Conservation (phyloP, 2,329 filamentous ascomycete species). For the Neofusicoccum laricinum region DNA sequence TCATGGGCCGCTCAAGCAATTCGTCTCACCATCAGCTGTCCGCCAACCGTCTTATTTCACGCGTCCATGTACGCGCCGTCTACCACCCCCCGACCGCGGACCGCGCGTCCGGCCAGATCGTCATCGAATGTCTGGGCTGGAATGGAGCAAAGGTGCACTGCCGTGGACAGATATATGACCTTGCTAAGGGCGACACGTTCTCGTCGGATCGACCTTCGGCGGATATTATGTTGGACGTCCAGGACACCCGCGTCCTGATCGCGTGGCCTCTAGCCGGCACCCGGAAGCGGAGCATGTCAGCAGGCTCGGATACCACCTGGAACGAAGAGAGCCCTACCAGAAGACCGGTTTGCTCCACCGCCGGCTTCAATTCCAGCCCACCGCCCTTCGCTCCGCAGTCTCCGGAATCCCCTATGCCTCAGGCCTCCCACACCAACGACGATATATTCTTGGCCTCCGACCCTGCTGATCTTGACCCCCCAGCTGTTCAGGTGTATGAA, state of each 20-base stretch:
- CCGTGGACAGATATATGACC: conserved; percentile 79
- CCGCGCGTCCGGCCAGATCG: conserved; percentile 72
- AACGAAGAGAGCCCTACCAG: conserved; percentile 57
- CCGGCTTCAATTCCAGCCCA: conserved; percentile 57
- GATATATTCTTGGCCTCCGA: conserved; percentile 46
- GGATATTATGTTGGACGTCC: conserved; percentile 93
- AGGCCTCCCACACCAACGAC: conserved; percentile 21
- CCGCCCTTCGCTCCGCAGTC: conserved; percentile 66
- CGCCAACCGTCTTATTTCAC: conserved; percentile 86
- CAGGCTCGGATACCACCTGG: conserved; percentile 59
- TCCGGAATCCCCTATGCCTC: conserved; percentile 65
- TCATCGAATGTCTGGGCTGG: conserved; percentile 91
- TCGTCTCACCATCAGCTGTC: conserved; percentile 95
- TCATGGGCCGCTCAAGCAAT: conserved; percentile 91
- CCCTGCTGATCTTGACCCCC: conserved; percentile 22
- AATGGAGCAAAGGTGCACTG: conserved; percentile 93
- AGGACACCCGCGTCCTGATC: conserved; percentile 84
- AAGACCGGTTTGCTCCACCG: conserved; percentile 22
- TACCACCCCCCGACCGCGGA: conserved; percentile 70
- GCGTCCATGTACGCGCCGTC: conserved; percentile 84
- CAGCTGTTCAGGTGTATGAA: conserved; percentile 36
- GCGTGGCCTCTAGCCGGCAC: conserved; percentile 68
- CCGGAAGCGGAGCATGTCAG: conserved; percentile 11
- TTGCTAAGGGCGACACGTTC: conserved; percentile 85
- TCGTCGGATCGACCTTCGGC: conserved; percentile 82